Evolutionary conservation across 169 alveolate genomes (phyloP).

Genomic region (Cryptosporidium bovis): DNA sequence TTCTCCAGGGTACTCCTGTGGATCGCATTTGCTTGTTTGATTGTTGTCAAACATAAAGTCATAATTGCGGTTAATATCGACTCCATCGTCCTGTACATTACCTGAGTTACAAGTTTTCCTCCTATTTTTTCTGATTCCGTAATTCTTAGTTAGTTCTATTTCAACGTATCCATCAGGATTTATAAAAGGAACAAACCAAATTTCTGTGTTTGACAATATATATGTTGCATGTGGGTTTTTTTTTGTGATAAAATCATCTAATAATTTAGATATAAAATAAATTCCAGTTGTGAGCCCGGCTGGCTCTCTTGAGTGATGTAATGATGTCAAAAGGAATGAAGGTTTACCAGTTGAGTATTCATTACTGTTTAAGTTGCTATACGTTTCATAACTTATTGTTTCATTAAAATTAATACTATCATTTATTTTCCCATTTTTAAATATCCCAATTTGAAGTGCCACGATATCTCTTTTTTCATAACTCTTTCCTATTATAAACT

Average conservation of each 20-base stretch:
- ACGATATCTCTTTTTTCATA: constrained; percentile 48
- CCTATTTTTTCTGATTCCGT: constrained; percentile 60
- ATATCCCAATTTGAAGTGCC: constrained; percentile 28
- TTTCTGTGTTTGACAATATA: constrained; percentile 10
- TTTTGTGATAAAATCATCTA: constrained; percentile 47
- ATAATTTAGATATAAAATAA: constrained; percentile 22
- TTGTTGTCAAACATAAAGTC: constrained; percentile 34
- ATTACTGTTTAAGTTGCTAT: neutral
- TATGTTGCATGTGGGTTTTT: constrained; percentile 1
- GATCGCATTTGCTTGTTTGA: constrained; percentile 32
- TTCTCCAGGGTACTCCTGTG: constrained; percentile 76
- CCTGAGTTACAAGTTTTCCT: constrained; percentile 68
- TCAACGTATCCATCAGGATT: constrained; percentile 79
- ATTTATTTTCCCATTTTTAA: neutral
- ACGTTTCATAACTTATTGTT: neutral
- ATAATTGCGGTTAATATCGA: constrained; percentile 75
- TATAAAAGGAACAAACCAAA: constrained; percentile 73
- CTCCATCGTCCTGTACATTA: constrained; percentile 41
- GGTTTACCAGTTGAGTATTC: neutral
- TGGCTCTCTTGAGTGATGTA: constrained; percentile 71
- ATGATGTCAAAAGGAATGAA: constrained; percentile 42
- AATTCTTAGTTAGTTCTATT: constrained; percentile 40
- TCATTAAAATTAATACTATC: too few relatives aligned
- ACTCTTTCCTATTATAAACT: constrained; percentile 16
- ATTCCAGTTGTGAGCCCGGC: constrained; percentile 54